A percentile compares a stretch with the other conserved stretches of the same genome.
Conservation (phyloP, 2,329 filamentous ascomycete species). For the Fusarium bulbicola region DNA sequence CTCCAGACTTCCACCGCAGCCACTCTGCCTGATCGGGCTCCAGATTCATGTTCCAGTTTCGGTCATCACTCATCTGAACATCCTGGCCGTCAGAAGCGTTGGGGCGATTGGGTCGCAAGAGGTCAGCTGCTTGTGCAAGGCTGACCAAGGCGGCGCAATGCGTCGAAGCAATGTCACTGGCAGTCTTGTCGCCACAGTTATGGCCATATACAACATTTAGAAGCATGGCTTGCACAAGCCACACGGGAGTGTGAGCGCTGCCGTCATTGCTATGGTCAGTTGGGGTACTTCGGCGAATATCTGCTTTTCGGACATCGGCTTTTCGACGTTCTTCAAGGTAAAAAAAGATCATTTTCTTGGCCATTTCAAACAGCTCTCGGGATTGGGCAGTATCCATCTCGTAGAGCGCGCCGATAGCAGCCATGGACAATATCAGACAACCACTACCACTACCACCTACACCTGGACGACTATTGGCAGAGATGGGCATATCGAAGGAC, state of each 20-base stretch:
- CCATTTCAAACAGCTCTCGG: constrained; percentile 87
- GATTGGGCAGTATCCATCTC: constrained; percentile 84
- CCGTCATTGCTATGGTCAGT: constrained; percentile 64
- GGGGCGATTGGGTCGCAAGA: constrained; percentile 61
- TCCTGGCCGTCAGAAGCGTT: constrained; percentile 61
- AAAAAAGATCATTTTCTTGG: constrained; percentile 93
- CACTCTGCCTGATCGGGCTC: constrained; percentile 68
- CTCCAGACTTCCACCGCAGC: constrained; percentile 86
- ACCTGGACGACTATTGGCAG: constrained; percentile 68
- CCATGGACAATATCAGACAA: constrained; percentile 85
- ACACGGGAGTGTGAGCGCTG: constrained; percentile 81
- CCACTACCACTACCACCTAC: constrained; percentile 84
- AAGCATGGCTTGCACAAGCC: constrained; percentile 97
- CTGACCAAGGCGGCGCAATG: constrained; percentile 92
- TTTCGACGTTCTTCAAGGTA: constrained; percentile 93
- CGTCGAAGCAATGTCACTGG: constrained; percentile 90
- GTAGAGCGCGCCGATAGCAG: constrained; percentile 83
- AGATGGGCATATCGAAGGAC: constrained; percentile 83
- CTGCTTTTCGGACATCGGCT: constrained; percentile 76
- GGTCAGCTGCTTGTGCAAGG: constrained; percentile 86
- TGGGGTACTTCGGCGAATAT: constrained; percentile 63
- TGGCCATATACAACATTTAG: constrained; percentile 96
- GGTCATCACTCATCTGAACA: constrained; percentile 65
- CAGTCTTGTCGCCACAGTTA: constrained; percentile 90
- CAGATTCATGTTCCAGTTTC: constrained; percentile 55